A percentile compares a stretch with the other conserved stretches of the same genome.
These are phyloP conservation scores for Herpetospermum pedunculosum DNA, from an alignment of 306 rosid species.

Conservation along the genomic window DNA sequence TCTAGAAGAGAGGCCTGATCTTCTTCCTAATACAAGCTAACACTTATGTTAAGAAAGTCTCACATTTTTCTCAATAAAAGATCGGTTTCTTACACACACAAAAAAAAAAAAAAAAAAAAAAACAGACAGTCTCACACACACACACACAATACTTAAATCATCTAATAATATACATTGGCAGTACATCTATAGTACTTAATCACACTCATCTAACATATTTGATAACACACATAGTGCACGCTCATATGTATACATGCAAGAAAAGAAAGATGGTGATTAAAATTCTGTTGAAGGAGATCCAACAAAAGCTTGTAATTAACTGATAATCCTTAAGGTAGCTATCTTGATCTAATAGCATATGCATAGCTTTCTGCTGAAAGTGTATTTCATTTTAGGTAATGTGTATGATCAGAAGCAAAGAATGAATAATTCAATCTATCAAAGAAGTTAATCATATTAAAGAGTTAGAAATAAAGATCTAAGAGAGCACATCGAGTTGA, in stretches of 20 bases:
- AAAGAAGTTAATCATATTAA: neutral
- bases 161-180: neutral
- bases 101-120: no score
- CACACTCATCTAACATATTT: neutral
- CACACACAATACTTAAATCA: neutral
- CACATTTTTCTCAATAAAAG: no score
- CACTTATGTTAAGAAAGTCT: no score
- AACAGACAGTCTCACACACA: neutral
- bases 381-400: neutral
- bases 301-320: neutral
- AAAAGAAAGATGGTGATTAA: neutral
- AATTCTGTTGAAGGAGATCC: neutral
- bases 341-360: neutral
- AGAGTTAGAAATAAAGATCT: neutral
- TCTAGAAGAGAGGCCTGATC: neutral
- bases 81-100: no score
- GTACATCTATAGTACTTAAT: neutral
- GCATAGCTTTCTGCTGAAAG: neutral
- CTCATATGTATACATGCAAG: neutral
- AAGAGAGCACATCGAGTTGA: constrained; percentile 4
- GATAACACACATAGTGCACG: neutral
- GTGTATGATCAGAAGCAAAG: neutral
- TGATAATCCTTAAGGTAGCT: neutral
- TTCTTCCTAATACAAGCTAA: neutral
- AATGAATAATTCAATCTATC: neutral